Percentiles rank a stretch among this genome's conserved stretches.
Evolutionary conservation across 78 protist genomes (phyloP).

Genomic region (Blattamonas nauphoetae): DNA sequence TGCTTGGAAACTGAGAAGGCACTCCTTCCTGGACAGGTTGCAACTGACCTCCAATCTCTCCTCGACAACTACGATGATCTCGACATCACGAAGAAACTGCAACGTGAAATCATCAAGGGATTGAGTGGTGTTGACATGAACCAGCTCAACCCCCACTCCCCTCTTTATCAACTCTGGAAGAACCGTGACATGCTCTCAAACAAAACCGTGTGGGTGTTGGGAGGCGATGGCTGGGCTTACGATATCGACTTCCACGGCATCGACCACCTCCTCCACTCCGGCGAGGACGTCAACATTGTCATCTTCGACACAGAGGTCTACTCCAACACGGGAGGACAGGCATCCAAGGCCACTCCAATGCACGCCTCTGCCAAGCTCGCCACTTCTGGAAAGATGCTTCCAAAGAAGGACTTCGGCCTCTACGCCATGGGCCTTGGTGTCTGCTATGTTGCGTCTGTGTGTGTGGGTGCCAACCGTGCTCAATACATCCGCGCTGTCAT

Average conservation of each 20-base stretch:
- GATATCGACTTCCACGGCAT: slow-evolving; percentile 64
- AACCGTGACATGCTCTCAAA: not conserved
- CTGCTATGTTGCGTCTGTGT: slow-evolving; percentile 64
- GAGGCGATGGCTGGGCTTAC: slow-evolving; percentile 73
- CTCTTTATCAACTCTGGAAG: not conserved
- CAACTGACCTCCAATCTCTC: not conserved
- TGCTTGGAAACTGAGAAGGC: too few relatives aligned
- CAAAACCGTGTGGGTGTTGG: slow-evolving; percentile 21
- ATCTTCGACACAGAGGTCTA: slow-evolving; percentile 62
- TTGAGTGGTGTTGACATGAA: not conserved
- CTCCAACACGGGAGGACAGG: slow-evolving; percentile 57
- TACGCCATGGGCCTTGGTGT: slow-evolving; percentile 59
- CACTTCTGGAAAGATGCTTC: slow-evolving; percentile 22
- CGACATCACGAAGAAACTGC: not conserved
- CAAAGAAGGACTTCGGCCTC: slow-evolving; percentile 60
- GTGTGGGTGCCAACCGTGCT: slow-evolving; percentile 29
- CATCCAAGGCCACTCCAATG: slow-evolving; percentile 41
- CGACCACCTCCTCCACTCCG: slow-evolving; percentile 64
- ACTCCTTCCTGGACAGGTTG: not conserved
- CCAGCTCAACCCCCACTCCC: not conserved
- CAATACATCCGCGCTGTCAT: not conserved
- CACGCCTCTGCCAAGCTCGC: slow-evolving; percentile 46
- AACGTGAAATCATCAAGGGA: not conserved
- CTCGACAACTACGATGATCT: not conserved
- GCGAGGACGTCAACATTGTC: slow-evolving; percentile 55